phyloP scores from a whole-genome alignment of 805 yeast species.

The Saccharomycopsis olivae region DNA sequence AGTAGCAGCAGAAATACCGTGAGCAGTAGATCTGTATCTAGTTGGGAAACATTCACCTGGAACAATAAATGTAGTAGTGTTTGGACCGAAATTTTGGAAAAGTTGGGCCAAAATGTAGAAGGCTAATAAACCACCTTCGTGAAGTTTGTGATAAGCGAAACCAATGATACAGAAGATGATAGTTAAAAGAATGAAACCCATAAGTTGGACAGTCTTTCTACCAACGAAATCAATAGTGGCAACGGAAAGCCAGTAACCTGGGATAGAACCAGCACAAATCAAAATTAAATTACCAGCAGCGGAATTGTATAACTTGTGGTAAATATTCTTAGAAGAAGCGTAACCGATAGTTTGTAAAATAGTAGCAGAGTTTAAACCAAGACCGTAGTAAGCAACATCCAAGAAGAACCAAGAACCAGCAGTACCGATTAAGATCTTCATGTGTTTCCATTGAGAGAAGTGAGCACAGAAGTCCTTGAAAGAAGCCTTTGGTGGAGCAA shows the following conservation, averaged over 20 bases:
- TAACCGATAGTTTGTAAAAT: conserved; percentile 79
- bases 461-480: conserved; percentile 60
- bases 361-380: conserved; percentile 70
- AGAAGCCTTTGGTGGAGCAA: conserved; percentile 70
- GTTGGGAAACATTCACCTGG: conserved; percentile 94
- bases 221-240: conserved; percentile 76
- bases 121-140: conserved; percentile 59
- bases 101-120: conserved; percentile 74
- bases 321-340: conserved; percentile 62
- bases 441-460: conserved; percentile 79
- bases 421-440: conserved; percentile 76
- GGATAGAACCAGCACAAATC: conserved; percentile 90
- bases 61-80: conserved; percentile 80
- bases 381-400: conserved; percentile 87
- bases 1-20: conserved; percentile 86
- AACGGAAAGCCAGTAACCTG: conserved; percentile 85
- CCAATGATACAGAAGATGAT: conserved; percentile 70
- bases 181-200: conserved; percentile 67
- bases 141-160: conserved; percentile 66
- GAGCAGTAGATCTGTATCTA: conserved; percentile 91
- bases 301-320: conserved; percentile 57
- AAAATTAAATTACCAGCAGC: conserved; percentile 90
- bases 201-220: conserved; percentile 72
- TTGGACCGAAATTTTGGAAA: conserved; percentile 89
- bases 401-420: conserved; percentile 87